Percentiles rank a stretch among this genome's conserved stretches.
Conservation (phyloP, 1,284 basidiomycete species). For the Cryptococcus deneoformans region DNA sequence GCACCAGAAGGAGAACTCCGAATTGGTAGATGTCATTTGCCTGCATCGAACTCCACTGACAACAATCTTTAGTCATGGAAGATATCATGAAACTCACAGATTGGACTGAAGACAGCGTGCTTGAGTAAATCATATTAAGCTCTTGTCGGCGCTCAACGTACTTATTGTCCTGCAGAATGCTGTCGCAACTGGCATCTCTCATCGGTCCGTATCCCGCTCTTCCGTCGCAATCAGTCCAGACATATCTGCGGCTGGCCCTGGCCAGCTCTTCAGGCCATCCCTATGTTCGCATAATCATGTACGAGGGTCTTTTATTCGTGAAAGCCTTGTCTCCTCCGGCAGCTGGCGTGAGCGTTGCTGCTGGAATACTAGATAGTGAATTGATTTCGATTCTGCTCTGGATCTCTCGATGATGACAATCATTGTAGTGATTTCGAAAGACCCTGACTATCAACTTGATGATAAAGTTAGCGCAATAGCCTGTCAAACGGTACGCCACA, state of each 20-base stretch:
- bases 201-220: background rate
- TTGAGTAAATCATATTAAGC: background rate
- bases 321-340: background rate
- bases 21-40: background rate
- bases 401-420: background rate
- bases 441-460: background rate
- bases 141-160: no score
- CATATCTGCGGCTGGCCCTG: background rate
- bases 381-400: background rate
- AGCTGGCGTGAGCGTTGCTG: background rate
- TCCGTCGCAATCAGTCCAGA: background rate
- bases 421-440: background rate
- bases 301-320: constrained; percentile 1
- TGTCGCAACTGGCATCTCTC: constrained; percentile 1
- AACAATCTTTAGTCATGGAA: background rate
- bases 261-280: background rate
- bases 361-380: background rate
- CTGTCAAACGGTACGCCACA: background rate
- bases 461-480: background rate
- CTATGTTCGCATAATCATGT: background rate
- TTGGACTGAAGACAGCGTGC: constrained; percentile 1
- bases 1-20: background rate
- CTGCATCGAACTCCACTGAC: background rate
- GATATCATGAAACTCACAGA: background rate
- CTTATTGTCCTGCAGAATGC: background rate